phyloP scores from a whole-genome alignment of 768 basidiomycete species.

The Leccinum variicolor region DNA sequence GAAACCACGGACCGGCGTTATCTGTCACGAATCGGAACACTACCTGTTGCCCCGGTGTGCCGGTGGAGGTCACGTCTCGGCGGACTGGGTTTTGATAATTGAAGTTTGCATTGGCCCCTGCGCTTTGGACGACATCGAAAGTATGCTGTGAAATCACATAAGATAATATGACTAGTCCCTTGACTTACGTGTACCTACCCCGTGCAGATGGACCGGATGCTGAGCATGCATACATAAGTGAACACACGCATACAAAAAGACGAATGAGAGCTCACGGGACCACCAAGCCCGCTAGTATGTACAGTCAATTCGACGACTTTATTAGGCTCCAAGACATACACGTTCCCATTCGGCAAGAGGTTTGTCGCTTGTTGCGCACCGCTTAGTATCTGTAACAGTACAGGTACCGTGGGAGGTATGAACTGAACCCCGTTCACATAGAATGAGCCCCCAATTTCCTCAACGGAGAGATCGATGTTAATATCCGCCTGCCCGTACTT shows the following conservation, averaged over 20 bases:
- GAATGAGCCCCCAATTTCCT: not conserved
- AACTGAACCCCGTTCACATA: not conserved
- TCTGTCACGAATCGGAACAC: not conserved
- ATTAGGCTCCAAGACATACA: not conserved
- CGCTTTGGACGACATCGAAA: not conserved
- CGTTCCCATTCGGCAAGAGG: not conserved
- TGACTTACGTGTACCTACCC: not conserved
- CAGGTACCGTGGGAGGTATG: not conserved
- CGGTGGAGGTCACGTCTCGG: not conserved
- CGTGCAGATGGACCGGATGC: not conserved
- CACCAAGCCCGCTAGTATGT: not conserved
- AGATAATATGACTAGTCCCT: not conserved
- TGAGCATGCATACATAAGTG: not conserved
- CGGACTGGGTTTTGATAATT: not conserved
- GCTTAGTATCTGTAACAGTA: not conserved
- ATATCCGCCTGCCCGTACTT: not conserved
- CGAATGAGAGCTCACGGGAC: not conserved
- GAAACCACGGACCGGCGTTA: not conserved
- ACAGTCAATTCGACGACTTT: not conserved
- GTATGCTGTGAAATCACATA: not conserved
- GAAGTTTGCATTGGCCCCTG: not conserved
- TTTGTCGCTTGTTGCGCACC: not conserved
- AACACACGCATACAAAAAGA: not conserved
- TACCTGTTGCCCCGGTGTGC: not conserved
- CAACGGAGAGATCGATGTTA: not conserved